Percentiles rank a stretch among this genome's conserved stretches.
Conservation (phyloP, 257 asterid species). For the Primulina huaijiensis region DNA sequence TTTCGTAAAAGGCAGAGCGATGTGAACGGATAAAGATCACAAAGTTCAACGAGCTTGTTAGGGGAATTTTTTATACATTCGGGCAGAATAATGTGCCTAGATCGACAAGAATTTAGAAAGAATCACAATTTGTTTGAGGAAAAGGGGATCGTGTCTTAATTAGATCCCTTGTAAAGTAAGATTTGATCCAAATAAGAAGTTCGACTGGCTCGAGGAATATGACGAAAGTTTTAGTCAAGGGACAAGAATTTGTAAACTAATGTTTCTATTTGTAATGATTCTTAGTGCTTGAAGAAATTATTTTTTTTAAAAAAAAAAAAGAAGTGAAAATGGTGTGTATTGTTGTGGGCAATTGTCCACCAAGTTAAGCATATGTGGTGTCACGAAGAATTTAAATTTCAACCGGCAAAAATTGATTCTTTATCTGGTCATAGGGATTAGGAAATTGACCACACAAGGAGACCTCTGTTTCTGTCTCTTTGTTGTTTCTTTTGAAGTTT, state of each 20-base stretch:
- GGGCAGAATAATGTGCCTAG: constrained; percentile 7
- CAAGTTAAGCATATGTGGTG: constrained; percentile 24
- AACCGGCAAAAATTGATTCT: constrained; percentile 44
- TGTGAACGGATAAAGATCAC: not conserved
- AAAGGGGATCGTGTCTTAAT: constrained; percentile 21
- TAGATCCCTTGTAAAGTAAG: constrained; percentile 26
- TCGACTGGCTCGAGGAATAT: constrained; percentile 64
- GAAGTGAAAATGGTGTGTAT: not conserved
- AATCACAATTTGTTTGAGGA: constrained; percentile 24
- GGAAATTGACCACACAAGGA: constrained; percentile 32
- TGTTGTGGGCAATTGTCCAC: constrained; percentile 28
- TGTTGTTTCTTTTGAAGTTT: constrained; percentile 25
- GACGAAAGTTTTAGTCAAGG: constrained; percentile 22
- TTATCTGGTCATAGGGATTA: constrained; percentile 29
- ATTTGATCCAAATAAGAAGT: constrained; percentile 32
- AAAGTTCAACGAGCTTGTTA: not conserved
- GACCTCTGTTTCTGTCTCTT: constrained; percentile 35
- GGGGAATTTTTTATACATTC: no score
- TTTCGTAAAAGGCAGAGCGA: no score
- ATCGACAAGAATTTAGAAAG: constrained; percentile 29
- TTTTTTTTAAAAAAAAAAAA: not conserved
- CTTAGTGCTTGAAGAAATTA: constrained; percentile 43
- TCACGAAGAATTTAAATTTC: constrained; percentile 33
- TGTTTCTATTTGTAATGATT: constrained; percentile 1
- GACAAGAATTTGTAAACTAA: constrained; percentile 7